These are phyloP conservation scores for Albizia julibrissin DNA, from an alignment of 306 rosid species.

Conservation along the genomic window DNA sequence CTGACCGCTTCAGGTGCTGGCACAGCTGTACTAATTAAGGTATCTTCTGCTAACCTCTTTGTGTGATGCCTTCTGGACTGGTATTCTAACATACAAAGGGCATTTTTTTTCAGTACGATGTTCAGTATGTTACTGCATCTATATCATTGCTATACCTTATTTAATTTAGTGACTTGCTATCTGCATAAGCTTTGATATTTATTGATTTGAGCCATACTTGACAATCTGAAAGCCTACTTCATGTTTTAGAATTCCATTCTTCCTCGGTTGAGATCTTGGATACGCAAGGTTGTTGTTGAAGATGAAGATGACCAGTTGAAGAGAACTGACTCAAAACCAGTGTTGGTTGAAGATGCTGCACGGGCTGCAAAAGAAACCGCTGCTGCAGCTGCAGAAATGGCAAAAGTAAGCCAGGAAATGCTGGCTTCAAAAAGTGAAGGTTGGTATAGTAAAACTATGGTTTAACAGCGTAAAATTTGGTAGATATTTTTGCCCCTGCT, in stretches of 20 bases:
- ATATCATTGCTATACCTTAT: constrained; percentile 28
- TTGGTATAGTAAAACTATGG: constrained; percentile 34
- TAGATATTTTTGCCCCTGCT: background rate
- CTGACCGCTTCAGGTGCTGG: constrained; percentile 87
- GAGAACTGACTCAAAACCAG: constrained; percentile 58
- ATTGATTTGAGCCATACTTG: constrained; percentile 29
- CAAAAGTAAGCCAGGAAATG: constrained; percentile 81
- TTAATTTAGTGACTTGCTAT: background rate
- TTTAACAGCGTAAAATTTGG: constrained; percentile 25
- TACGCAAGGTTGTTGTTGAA: constrained; percentile 76
- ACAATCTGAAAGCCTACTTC: constrained; percentile 26
- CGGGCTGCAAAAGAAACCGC: constrained; percentile 96
- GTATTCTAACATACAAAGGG: constrained; percentile 13
- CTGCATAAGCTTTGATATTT: constrained; percentile 18
- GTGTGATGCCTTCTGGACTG: constrained; percentile 24
- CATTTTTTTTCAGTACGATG: constrained; percentile 15
- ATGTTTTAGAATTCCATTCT: constrained; percentile 72
- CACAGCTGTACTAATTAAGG: constrained; percentile 80
- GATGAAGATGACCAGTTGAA: constrained; percentile 52
- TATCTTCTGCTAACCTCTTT: constrained; percentile 37
- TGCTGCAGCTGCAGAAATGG: constrained; percentile 94
- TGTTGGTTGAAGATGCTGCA: constrained; percentile 74
- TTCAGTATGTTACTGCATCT: constrained; percentile 25
- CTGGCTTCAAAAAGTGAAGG: constrained; percentile 81
- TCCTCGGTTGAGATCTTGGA: constrained; percentile 92